phyloP scores from a whole-genome alignment of 768 basidiomycete genomes.

The Myochromella boudieri region DNA sequence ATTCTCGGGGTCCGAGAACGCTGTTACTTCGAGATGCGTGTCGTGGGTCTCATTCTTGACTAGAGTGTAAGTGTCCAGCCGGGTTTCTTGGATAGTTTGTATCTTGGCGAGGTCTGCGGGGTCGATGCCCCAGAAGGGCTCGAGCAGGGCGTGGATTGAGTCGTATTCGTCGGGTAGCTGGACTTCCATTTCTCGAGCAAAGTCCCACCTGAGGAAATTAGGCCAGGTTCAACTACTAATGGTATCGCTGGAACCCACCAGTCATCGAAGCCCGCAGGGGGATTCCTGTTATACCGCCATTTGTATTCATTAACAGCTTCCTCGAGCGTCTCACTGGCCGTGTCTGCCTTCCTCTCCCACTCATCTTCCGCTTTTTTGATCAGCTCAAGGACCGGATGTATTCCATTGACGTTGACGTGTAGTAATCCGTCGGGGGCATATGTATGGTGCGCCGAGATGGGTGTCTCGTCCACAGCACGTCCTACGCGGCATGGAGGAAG shows the following conservation, averaged over 20 bases:
- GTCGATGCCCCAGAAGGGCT: slow-evolving; percentile 77
- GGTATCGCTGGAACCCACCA: slow-evolving; percentile 50
- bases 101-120: slow-evolving; percentile 38
- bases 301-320: slow-evolving; percentile 71
- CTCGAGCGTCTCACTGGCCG: slow-evolving; percentile 65
- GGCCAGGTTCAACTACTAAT: too few species aligned
- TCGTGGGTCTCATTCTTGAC: slow-evolving; percentile 31
- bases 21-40: slow-evolving; percentile 17
- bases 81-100: slow-evolving; percentile 34
- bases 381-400: slow-evolving; percentile 69
- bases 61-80: slow-evolving; percentile 41
- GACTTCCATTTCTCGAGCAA: slow-evolving; percentile 67
- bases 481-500: slow-evolving; percentile 4
- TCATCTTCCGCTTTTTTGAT: slow-evolving; percentile 62
- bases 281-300: slow-evolving; percentile 60
- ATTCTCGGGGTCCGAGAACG: slow-evolving; percentile 23
- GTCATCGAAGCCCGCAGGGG: slow-evolving; percentile 74
- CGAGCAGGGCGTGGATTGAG: slow-evolving; percentile 67
- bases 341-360: slow-evolving; percentile 52
- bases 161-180: slow-evolving; percentile 89
- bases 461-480: slow-evolving; percentile 10
- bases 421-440: slow-evolving; percentile 24
- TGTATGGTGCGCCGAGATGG: slow-evolving; percentile 17
- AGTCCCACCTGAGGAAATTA: slow-evolving; percentile 39
- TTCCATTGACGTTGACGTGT: slow-evolving; percentile 23